Base-by-base conservation (phyloP, 768 basidiomycete species). In the Boletus fagicola region DNA sequence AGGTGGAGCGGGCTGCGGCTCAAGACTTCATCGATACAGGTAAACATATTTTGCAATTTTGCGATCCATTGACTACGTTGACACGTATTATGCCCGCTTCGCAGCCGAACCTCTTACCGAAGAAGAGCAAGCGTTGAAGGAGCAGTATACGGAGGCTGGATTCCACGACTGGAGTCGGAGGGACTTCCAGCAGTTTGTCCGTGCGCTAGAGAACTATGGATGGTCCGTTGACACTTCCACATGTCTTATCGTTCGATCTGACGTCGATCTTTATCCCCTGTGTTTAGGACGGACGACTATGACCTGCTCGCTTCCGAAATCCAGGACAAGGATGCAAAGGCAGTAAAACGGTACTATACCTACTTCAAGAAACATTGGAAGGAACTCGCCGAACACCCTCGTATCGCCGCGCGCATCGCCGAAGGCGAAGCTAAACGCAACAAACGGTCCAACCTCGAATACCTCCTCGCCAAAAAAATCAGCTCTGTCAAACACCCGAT, bases 151-250 rank as follows among this genome's bases (percentile, higher is more conserved):
- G 8, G 79, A 78, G 33, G 77, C 88, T 53, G 95, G 95, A 16
- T 98, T 98, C 76, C 83, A 85, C 33, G 85, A 89, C 62, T 98
- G 96, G 96, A 90, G 87, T 69, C 83, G 92, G 63, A 84, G 93
- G 38, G 94, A 98, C 68, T 98, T 94, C 78, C 94, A 94, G 66
- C 90, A 90, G 65, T 90, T 98, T 66, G 80, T 95, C 47, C 83
- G 86, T 40, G 90, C 85, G 1, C 72, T 86, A n/a, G 91, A 89
- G 68, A 77, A 75, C 13, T 85, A 92, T 67, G 95, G 95, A 58
- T 91, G 92, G 89, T 90, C 57, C 15, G 84, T 74, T 11, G 10
- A 33, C 26, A 0, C 28, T 39, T 20, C 44, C 24, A 6, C 20
- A 8, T 43, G 5, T 8, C 16, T 10, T 8, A 16, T n/a, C 0